Evolutionary conservation across 345 rosid genomes (phyloP).

Genomic region (Cardamine resedifolia): DNA sequence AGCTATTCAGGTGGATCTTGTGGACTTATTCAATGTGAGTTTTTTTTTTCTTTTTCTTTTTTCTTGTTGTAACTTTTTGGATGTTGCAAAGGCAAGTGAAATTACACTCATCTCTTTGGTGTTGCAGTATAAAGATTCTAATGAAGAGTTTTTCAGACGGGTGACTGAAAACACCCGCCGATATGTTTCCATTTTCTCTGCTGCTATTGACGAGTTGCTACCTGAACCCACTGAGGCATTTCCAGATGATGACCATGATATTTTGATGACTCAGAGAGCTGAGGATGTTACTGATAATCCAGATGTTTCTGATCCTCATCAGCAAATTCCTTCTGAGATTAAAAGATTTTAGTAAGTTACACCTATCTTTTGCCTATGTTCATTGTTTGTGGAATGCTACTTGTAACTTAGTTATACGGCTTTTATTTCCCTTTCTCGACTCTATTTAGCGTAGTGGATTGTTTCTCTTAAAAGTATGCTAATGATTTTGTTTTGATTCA

Average conservation of each 20-base stretch:
- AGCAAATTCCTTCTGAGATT: conserved; percentile 87
- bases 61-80: not conserved
- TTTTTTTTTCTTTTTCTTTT: not conserved
- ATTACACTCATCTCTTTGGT: conserved; percentile 12
- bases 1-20: conserved; percentile 76
- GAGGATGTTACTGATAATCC: conserved; percentile 59
- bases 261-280: conserved; percentile 86
- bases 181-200: conserved; percentile 67
- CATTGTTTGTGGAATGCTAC: conserved; percentile 9
- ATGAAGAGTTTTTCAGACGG: conserved; percentile 67
- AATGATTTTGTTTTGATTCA: conserved; percentile 39
- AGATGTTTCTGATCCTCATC: conserved; percentile 67
- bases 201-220: conserved; percentile 77
- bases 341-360: conserved; percentile 80
- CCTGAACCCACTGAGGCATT: conserved; percentile 89
- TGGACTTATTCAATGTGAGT: conserved; percentile 74
- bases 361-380: not conserved
- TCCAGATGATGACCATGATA: conserved; percentile 85
- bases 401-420: not conserved
- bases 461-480: not conserved
- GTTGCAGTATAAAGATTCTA: conserved; percentile 62
- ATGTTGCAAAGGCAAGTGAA: conserved; percentile 7
- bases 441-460: not conserved
- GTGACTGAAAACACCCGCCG: conserved; percentile 90
- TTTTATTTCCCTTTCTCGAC: not conserved